A percentile compares a stretch with the other conserved stretches of the same genome.
Evolutionary conservation across 2,329 filamentous ascomycete species (phyloP).

Genomic region (Sclerotinia glacialis): DNA sequence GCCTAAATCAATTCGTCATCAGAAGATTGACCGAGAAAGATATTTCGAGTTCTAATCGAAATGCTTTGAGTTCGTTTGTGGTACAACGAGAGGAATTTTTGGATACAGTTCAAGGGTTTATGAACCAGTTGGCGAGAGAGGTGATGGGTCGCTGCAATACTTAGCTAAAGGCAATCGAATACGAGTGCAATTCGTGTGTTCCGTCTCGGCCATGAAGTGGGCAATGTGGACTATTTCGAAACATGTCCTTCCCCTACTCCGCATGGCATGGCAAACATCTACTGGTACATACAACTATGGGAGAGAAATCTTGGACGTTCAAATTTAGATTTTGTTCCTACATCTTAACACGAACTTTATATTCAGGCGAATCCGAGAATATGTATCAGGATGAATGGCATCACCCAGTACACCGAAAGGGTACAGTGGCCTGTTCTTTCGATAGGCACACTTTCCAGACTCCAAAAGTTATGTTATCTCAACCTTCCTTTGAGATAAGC

Average conservation of each 20-base stretch:
- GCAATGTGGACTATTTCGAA: background rate
- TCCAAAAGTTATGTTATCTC: background rate
- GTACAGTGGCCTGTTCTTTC: no score
- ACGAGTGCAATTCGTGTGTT: background rate
- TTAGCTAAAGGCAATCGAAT: constrained; percentile 11
- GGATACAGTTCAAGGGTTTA: constrained; percentile 16
- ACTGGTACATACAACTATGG: background rate
- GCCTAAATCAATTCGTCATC: constrained; percentile 14
- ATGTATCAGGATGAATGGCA: background rate
- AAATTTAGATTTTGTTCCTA: background rate
- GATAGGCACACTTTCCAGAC: background rate
- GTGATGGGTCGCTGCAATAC: constrained; percentile 7
- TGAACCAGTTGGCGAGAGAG: constrained; percentile 19
- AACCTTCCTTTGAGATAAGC: background rate
- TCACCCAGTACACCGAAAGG: background rate
- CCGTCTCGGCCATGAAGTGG: background rate
- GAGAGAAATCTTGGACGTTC: background rate
- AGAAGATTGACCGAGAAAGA: constrained; percentile 9
- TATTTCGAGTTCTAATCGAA: constrained; percentile 11
- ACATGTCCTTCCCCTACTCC: background rate
- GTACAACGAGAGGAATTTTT: constrained; percentile 17
- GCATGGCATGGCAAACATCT: background rate
- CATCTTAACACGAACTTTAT: background rate
- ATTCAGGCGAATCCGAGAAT: background rate
- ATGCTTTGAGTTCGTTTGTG: constrained; percentile 3